Percentiles rank a stretch among this genome's conserved stretches.
Evolutionary conservation across 2,329 filamentous ascomycete genomes (phyloP).

Genomic region (Sphaerulina populicola): DNA sequence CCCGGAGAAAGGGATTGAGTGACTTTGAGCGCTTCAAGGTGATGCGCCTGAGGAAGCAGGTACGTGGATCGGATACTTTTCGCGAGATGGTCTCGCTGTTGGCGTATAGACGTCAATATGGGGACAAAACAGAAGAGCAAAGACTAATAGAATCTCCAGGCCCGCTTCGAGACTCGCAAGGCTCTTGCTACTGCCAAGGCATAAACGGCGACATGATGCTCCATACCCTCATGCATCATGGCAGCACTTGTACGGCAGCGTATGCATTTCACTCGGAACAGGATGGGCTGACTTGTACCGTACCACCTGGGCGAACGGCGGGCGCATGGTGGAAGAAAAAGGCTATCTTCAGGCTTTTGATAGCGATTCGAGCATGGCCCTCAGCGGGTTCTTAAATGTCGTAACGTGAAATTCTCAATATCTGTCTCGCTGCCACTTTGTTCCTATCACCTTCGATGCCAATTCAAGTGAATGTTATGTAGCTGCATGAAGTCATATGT

Average conservation of each 20-base stretch:
- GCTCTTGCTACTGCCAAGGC: slow-evolving; percentile 84
- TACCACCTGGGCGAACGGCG: slow-evolving; percentile 12
- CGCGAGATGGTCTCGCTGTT: background rate
- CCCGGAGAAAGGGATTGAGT: slow-evolving; percentile 81
- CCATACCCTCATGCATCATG: slow-evolving; percentile 16
- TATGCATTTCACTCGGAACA: slow-evolving; percentile 10
- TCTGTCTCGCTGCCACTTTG: background rate
- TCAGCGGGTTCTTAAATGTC: slow-evolving; percentile 12
- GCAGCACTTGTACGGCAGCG: slow-evolving; percentile 12
- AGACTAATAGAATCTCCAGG: slow-evolving; percentile 36
- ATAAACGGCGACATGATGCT: slow-evolving; percentile 21
- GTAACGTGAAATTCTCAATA: slow-evolving; percentile 15
- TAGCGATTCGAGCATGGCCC: slow-evolving; percentile 23
- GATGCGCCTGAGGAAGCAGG: slow-evolving; percentile 98
- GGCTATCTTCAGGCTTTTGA: slow-evolving; percentile 22
- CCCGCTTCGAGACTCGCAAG: slow-evolving; percentile 95
- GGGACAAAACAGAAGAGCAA: background rate
- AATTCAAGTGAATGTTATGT: background rate
- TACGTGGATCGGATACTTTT: slow-evolving; percentile 40
- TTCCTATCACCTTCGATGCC: background rate
- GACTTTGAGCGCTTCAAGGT: slow-evolving; percentile 99
- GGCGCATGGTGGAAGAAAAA: slow-evolving; percentile 22
- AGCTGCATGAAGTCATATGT: background rate
- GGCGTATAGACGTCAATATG: background rate
- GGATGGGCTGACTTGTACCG: slow-evolving; percentile 5